Percentiles rank a stretch among this genome's conserved stretches.
phyloP scores from a whole-genome alignment of 176 grass and related monocot species.

The Oryza meridionalis region DNA sequence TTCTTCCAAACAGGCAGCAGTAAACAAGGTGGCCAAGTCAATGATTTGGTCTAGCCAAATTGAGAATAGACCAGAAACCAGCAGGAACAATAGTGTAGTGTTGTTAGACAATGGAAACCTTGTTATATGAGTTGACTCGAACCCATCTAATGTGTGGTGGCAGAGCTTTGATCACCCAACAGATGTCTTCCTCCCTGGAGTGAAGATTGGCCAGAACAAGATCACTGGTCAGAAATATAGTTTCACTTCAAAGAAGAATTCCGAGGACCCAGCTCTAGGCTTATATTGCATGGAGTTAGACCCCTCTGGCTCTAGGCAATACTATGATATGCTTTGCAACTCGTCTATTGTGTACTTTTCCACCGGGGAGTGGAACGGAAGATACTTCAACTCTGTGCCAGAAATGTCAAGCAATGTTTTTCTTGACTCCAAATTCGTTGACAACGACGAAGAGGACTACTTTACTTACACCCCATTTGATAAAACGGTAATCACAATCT shows the following conservation, averaged over 20 bases:
- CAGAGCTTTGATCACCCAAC: conserved; percentile 57
- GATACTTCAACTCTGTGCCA: conserved; percentile 27
- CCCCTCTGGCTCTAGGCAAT: neutral
- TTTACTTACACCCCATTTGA: conserved; percentile 34
- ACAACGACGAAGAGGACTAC: conserved; percentile 29
- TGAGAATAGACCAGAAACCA: neutral
- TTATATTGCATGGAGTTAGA: conserved; percentile 36
- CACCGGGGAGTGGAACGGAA: conserved; percentile 47
- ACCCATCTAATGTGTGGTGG: conserved; percentile 41
- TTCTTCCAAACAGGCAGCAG: conserved; percentile 40
- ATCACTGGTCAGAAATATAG: conserved; percentile 27
- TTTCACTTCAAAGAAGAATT: conserved; percentile 41
- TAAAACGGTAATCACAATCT: conserved; percentile 1
- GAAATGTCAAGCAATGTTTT: neutral
- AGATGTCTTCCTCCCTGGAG: conserved; percentile 34
- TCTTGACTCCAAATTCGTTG: conserved; percentile 8
- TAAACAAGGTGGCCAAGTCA: conserved; percentile 9
- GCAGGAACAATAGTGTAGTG: neutral
- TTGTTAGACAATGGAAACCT: neutral
- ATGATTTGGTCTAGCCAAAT: neutral
- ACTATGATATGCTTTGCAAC: too few relatives aligned
- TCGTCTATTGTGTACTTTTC: conserved; percentile 23
- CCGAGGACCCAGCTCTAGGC: conserved; percentile 32
- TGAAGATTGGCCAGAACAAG: conserved; percentile 46
- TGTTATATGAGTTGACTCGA: neutral